phyloP scores from a whole-genome alignment of 768 basidiomycete genomes.

The Lepiota brunneoincarnata region DNA sequence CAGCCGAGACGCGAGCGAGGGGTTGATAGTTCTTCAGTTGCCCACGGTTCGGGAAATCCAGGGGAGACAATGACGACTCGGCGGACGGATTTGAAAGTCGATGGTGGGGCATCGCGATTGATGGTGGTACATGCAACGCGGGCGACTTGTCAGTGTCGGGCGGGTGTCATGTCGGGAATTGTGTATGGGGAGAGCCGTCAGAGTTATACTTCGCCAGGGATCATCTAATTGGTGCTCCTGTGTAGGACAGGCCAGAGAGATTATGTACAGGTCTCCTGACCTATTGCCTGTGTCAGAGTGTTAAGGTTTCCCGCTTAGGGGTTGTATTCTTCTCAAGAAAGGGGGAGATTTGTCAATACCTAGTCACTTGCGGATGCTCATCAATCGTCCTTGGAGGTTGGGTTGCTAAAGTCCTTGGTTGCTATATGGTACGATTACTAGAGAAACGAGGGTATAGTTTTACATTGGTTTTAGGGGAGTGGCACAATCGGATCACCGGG shows the following conservation, averaged over 20 bases:
- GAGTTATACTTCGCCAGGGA: background rate
- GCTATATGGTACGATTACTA: background rate
- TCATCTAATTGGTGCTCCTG: background rate
- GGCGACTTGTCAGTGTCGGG: too few species aligned
- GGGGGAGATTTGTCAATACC: too few species aligned
- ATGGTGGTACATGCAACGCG: background rate
- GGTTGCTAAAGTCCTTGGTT: too few species aligned
- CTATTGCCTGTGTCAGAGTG: too few species aligned
- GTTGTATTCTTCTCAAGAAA: too few species aligned
- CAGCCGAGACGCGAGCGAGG: background rate
- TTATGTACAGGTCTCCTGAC: too few species aligned
- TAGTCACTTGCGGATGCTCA: too few species aligned
- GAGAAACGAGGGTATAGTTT: background rate
- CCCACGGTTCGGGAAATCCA: background rate
- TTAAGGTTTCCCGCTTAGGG: too few species aligned
- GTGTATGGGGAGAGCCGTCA: background rate
- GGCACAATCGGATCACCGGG: constrained; percentile 14
- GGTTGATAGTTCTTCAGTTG: background rate
- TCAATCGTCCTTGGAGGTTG: too few species aligned
- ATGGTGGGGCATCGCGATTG: background rate
- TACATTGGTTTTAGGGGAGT: background rate
- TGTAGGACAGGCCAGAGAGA: background rate
- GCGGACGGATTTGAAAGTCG: background rate
- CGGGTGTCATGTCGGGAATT: too few species aligned
- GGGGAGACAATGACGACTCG: background rate